Evolutionary conservation across 1,139 yeast genomes (phyloP).

Genomic region (Debaryomyces udenii): DNA sequence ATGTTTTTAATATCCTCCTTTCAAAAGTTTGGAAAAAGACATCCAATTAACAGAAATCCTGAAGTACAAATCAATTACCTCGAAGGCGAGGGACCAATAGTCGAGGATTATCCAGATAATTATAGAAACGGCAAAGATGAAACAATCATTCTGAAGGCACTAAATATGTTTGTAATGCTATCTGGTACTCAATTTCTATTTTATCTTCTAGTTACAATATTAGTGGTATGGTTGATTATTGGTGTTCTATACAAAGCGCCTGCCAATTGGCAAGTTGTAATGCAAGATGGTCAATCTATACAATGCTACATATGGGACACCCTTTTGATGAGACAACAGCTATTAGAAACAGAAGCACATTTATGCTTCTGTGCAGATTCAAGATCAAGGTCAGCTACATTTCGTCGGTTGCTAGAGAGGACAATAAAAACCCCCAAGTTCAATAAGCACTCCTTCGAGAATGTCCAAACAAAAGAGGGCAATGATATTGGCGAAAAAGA

Average conservation of each 20-base stretch:
- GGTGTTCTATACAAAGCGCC: neutral
- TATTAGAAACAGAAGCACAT: conserved; percentile 22
- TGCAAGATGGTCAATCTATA: conserved; percentile 44
- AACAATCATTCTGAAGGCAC: neutral
- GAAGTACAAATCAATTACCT: neutral
- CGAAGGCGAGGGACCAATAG: too few relatives aligned
- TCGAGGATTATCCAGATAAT: neutral
- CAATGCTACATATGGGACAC: conserved; percentile 43
- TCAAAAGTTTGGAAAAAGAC: neutral
- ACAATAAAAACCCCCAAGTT: neutral
- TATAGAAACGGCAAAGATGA: neutral
- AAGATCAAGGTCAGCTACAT: conserved; percentile 29
- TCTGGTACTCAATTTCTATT: neutral
- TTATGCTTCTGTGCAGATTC: conserved; percentile 25
- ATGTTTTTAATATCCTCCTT: neutral
- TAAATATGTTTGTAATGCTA: too few relatives aligned
- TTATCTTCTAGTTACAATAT: neutral
- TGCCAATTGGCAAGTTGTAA: neutral
- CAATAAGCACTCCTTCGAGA: neutral
- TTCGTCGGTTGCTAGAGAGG: conserved; percentile 20
- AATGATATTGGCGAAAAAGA: neutral
- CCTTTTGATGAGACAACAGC: conserved; percentile 24
- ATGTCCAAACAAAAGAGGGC: neutral
- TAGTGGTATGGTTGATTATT: neutral
- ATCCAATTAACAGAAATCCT: neutral